A percentile compares a stretch with the other conserved stretches of the same genome.
Conservation (phyloP, 495 filamentous ascomycete genomes). For the Cercophora newfieldiana region DNA sequence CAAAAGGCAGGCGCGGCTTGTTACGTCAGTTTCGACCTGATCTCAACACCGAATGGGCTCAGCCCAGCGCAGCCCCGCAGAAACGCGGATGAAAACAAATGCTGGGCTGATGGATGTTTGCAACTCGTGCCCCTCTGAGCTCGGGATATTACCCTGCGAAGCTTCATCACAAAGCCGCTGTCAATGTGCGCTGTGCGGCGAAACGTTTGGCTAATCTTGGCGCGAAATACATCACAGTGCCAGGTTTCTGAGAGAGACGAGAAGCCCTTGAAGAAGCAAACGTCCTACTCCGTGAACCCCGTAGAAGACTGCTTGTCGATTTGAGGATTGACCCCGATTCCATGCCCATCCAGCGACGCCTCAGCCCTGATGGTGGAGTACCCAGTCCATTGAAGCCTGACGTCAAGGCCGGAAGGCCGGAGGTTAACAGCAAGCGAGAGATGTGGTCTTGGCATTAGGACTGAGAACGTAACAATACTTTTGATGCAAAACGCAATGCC, state of each 20-base stretch:
- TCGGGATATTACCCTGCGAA: background rate
- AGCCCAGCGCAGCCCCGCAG: background rate
- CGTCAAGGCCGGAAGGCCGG: too few relatives aligned
- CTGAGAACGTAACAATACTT: background rate
- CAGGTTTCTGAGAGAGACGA: background rate
- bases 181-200: background rate
- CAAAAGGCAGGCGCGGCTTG: constrained; percentile 28
- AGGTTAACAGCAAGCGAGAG: background rate
- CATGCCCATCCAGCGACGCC: background rate
- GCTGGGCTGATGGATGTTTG: background rate
- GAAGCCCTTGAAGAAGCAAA: background rate
- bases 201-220: background rate
- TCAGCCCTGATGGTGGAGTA: background rate
- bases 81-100: background rate
- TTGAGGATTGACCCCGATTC: too few relatives aligned
- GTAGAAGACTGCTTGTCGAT: too few relatives aligned
- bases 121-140: background rate
- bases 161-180: background rate
- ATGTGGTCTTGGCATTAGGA: background rate
- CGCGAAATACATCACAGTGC: background rate
- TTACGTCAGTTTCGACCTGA: constrained; percentile 26
- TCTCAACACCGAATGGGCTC: background rate
- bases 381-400: background rate
- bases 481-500: background rate
- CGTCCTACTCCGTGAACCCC: too few relatives aligned